phyloP scores from a whole-genome alignment of 495 filamentous ascomycete genomes.

The Physcia stellaris region DNA sequence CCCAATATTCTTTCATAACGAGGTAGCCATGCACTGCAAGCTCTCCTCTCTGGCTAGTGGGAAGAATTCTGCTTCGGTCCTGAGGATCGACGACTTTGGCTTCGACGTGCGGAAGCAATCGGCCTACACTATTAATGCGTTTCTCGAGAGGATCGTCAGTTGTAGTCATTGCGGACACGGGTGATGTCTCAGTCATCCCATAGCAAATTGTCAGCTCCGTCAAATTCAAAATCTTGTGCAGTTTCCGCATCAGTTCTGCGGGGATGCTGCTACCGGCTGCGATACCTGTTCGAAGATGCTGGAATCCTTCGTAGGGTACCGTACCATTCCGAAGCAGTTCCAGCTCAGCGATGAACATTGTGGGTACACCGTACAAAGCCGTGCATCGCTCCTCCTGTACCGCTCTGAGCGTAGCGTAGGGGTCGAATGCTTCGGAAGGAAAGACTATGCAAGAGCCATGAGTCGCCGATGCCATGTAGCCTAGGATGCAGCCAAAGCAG shows the following conservation, averaged over 20 bases:
- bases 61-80: slow-evolving; percentile 43
- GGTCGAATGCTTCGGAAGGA: slow-evolving; percentile 77
- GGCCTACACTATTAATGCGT: slow-evolving; percentile 63
- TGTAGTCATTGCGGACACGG: slow-evolving; percentile 83
- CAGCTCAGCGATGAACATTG: slow-evolving; percentile 89
- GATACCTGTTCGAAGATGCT: slow-evolving; percentile 72
- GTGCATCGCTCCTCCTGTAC: slow-evolving; percentile 67
- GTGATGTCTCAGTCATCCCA: slow-evolving; percentile 94
- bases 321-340: slow-evolving; percentile 49
- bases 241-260: slow-evolving; percentile 64
- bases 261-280: slow-evolving; percentile 82
- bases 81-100: slow-evolving; percentile 67
- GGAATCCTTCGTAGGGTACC: slow-evolving; percentile 43
- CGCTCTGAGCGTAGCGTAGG: slow-evolving; percentile 51
- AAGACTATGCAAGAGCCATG: slow-evolving; percentile 78
- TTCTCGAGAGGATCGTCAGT: slow-evolving; percentile 71
- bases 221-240: slow-evolving; percentile 66
- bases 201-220: slow-evolving; percentile 89
- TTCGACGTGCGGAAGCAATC: slow-evolving; percentile 65
- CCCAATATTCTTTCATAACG: slow-evolving; percentile 86
- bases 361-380: slow-evolving; percentile 84
- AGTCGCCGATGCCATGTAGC: slow-evolving; percentile 88
- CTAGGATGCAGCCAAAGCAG: slow-evolving; percentile 83
- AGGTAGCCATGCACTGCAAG: slow-evolving; percentile 75
- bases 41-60: slow-evolving; percentile 58